phyloP scores from a whole-genome alignment of 2,329 filamentous ascomycete genomes.

The Diaporthe caulivora region DNA sequence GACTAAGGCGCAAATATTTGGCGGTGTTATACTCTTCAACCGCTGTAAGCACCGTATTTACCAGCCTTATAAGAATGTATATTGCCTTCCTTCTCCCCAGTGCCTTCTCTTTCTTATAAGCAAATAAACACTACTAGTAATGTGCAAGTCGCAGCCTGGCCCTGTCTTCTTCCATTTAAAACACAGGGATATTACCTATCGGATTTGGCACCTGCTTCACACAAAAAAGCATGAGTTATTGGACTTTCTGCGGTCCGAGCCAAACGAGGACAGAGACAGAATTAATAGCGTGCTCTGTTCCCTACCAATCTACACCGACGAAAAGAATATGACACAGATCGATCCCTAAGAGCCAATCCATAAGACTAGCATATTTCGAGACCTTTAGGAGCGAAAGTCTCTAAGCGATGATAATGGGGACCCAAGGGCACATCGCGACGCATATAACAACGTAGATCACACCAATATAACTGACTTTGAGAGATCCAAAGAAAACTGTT shows the following conservation, averaged over 20 bases:
- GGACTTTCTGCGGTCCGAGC: slow-evolving; percentile 41
- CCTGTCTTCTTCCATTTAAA: slow-evolving; percentile 44
- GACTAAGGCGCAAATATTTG: slow-evolving; percentile 46
- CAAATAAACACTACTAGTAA: not conserved
- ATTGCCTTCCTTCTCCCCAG: not conserved
- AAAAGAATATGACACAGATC: slow-evolving; percentile 43
- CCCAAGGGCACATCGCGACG: not conserved
- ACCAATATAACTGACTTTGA: not conserved
- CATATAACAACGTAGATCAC: not conserved
- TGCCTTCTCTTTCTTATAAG: not conserved
- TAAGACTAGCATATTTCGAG: slow-evolving; percentile 45
- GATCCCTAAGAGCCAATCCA: slow-evolving; percentile 46
- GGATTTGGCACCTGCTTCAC: slow-evolving; percentile 44
- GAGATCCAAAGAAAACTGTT: not conserved
- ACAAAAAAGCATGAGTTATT: slow-evolving; percentile 43
- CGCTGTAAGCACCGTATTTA: slow-evolving; percentile 10
- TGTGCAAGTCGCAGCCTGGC: not conserved
- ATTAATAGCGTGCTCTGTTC: slow-evolving; percentile 1
- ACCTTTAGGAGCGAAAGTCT: slow-evolving; percentile 46
- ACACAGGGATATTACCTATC: slow-evolving; percentile 40
- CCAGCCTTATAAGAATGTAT: slow-evolving; percentile 11
- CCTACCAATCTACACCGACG: slow-evolving; percentile 40
- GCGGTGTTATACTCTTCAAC: slow-evolving; percentile 45
- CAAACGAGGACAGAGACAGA: not conserved
- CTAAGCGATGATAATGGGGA: slow-evolving; percentile 14